Percentiles rank a stretch among this genome's conserved stretches.
Conservation (phyloP, 148 eudicot species). For the Suaeda aralocaspica region DNA sequence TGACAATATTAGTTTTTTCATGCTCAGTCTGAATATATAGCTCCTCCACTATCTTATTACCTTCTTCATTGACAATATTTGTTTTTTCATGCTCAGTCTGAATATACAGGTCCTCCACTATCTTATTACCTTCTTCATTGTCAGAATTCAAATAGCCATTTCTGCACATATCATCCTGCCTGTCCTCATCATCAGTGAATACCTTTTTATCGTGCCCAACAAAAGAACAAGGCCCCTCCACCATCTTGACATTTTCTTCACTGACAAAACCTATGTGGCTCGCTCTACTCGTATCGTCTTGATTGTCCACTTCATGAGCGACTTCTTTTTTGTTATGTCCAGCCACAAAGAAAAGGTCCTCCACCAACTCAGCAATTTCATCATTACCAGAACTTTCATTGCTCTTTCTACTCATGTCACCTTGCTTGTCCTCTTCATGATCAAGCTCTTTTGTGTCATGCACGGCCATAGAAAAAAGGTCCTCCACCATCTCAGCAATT, state of each 20-base stretch:
- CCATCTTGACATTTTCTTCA: slow-evolving; percentile 12
- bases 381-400: slow-evolving; percentile 4
- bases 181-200: slow-evolving; percentile 25
- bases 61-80: too few species aligned
- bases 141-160: too few species aligned
- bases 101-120: too few species aligned
- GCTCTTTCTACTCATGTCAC: not conserved
- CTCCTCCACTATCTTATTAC: too few species aligned
- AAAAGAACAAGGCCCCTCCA: slow-evolving; percentile 3
- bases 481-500: slow-evolving; percentile 28
- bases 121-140: too few species aligned
- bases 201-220: slow-evolving; percentile 10
- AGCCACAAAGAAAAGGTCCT: slow-evolving; percentile 1
- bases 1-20: too few species aligned
- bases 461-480: slow-evolving; percentile 23
- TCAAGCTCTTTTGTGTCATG: slow-evolving; percentile 16
- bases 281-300: not conserved
- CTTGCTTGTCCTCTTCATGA: not conserved
- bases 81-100: too few species aligned
- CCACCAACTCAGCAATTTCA: slow-evolving; percentile 14
- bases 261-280: slow-evolving; percentile 3
- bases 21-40: too few species aligned
- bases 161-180: too few species aligned
- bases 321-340: not conserved
- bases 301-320: slow-evolving; percentile 17